A percentile compares a stretch with the other conserved stretches of the same genome.
These are phyloP conservation scores for Acanthamoeba triangularis DNA, from an alignment of 208 protist species.

Conservation along the genomic window DNA sequence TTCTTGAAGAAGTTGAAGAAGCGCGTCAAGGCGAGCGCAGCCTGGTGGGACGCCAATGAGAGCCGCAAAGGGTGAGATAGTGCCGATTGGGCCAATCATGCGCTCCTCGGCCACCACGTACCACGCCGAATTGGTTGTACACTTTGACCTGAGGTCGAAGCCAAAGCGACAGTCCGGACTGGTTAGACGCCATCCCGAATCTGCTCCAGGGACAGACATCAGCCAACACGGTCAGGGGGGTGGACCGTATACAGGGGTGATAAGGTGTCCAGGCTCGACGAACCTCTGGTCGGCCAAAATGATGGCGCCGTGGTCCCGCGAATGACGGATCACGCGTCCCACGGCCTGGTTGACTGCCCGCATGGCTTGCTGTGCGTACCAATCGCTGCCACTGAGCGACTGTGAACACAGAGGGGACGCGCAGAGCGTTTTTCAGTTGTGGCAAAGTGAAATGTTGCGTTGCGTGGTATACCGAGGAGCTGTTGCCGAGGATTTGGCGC, in stretches of 20 bases:
- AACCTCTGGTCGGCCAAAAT: conserved; percentile 93
- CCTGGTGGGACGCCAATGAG: neutral
- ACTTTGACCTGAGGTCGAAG: conserved; percentile 42
- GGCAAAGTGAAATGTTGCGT: neutral
- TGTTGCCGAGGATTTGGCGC: neutral
- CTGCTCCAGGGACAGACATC: neutral
- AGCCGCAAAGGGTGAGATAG: neutral
- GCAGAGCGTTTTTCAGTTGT: neutral
- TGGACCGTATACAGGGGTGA: too few species aligned
- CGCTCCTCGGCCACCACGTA: neutral
- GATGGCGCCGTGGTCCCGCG: conserved; percentile 97
- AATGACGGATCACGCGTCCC: conserved; percentile 98
- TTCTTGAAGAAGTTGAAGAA: conserved; percentile 71
- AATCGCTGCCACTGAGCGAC: conserved; percentile 94
- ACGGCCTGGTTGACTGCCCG: conserved; percentile 98
- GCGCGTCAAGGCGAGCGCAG: conserved; percentile 38
- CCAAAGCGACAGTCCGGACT: conserved; percentile 42
- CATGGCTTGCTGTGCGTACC: conserved; percentile 96
- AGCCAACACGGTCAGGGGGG: neutral
- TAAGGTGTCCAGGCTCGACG: neutral
- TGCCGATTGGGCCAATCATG: too few species aligned
- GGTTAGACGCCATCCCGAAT: neutral
- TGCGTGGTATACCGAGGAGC: neutral
- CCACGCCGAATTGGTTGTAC: conserved; percentile 44
- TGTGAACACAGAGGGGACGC: neutral